Base-by-base conservation (phyloP, 352 stramenopile genomes). In the Globisporangium cylindrosporum region DNA sequence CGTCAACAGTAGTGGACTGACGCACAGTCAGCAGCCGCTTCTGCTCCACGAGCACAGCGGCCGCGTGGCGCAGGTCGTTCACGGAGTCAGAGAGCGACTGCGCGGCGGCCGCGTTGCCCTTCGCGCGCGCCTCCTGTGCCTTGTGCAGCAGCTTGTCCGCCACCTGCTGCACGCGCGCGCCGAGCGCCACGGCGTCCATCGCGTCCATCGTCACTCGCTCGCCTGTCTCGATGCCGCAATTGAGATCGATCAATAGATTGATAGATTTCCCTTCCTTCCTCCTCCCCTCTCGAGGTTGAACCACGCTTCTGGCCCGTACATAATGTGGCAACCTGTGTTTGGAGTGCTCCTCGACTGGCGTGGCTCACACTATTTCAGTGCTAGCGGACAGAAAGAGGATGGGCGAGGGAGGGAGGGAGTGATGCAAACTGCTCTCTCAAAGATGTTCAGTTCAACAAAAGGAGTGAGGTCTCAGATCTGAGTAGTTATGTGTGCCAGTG, bases 81-180 rank as follows among this genome's bases (percentile, higher is more conserved):
- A 86, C 86, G 3, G 83, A 92, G 1, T 80, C 67, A 0, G 59
- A 18, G 29, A 93, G 73, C 6, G 82, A 76, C 25, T 79, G 69
- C 15, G 82, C 81, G 0, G 82, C 81, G 34, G 29, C 65, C 0
- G 75, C 73, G 62, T 91, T 91, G 41, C 86, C 86, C 55, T 82
- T 84, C 32, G 71, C 74, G 70, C 87, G 78, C 51, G 85, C 82
- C 49, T 93, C 83, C 59, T 84, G 76, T 56, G 82, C 80, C 68
- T 88, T 89, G 34, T 85, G 77, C 74, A 80, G 68, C 62, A 93
- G 72, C 74, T 92, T 93, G 66, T 93, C 81, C 24, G 86, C 86
- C 69, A 93, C 86, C 55, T 90, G 72, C 53, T 85, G 76, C 76
- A 93, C 82, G 55, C 83, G 81, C 59, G 82, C 74, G 51, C 78